phyloP scores from a whole-genome alignment of 306 rosid genomes.

The Benincasa hispida region DNA sequence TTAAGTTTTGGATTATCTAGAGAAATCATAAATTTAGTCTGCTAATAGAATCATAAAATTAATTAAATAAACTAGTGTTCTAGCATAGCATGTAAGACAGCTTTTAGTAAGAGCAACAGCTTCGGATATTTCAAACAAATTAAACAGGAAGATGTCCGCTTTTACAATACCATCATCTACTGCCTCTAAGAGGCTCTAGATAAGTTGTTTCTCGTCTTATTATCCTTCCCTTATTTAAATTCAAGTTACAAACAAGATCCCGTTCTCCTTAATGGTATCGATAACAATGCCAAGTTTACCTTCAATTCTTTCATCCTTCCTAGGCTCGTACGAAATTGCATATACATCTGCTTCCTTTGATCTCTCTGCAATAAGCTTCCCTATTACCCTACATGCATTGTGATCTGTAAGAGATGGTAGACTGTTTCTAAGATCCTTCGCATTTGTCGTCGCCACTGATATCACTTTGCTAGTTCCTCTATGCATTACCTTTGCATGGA shows the following conservation, averaged over 20 bases:
- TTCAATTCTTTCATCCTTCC: conserved; percentile 72
- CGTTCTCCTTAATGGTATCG: conserved; percentile 69
- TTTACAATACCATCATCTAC: background rate
- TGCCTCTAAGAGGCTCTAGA: background rate
- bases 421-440: conserved; percentile 61
- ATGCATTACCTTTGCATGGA: conserved; percentile 84
- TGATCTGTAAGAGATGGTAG: conserved; percentile 55
- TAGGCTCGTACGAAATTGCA: conserved; percentile 75
- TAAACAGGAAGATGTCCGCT: background rate
- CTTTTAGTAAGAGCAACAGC: background rate
- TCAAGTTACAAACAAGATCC: conserved; percentile 43
- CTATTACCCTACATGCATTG: conserved; percentile 55
- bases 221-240: background rate
- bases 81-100: background rate
- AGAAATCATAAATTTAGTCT: no score
- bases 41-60: background rate
- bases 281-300: conserved; percentile 70
- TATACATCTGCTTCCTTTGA: conserved; percentile 83
- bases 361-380: conserved; percentile 73
- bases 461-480: conserved; percentile 87
- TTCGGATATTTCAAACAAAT: background rate
- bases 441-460: conserved; percentile 70
- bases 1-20: no score
- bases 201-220: background rate
- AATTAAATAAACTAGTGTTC: background rate